A percentile compares a stretch with the other conserved stretches of the same genome.
These are phyloP conservation scores for Pythium dissimile DNA, from an alignment of 352 stramenopile genomes.

Conservation along the genomic window DNA sequence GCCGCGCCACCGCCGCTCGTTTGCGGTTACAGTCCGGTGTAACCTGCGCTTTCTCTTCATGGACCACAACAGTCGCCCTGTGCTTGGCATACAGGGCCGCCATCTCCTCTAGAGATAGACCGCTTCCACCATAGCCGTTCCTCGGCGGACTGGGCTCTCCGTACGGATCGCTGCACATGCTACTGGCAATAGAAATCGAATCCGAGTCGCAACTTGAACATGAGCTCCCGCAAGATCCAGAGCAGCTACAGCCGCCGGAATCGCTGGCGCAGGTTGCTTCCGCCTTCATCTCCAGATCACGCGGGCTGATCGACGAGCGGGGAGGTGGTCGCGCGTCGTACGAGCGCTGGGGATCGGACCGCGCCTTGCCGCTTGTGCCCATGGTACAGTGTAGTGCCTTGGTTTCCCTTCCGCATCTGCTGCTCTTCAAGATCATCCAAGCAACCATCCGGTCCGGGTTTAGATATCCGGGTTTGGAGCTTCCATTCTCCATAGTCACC, in stretches of 20 bases:
- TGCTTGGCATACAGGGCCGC: neutral
- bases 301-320: neutral
- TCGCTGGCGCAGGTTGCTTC: too few relatives aligned
- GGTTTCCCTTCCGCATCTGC: neutral
- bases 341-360: neutral
- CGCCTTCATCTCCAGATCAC: too few relatives aligned
- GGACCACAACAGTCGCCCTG: neutral
- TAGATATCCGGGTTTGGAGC: too few relatives aligned
- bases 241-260: too few relatives aligned
- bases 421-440: slow-evolving; percentile 7
- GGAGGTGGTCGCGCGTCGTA: neutral
- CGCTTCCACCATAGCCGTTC: neutral
- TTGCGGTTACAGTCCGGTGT: too few relatives aligned
- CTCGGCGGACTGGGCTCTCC: slow-evolving; percentile 1
- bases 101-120: too few relatives aligned
- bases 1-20: too few relatives aligned
- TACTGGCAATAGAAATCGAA: neutral
- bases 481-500: too few relatives aligned
- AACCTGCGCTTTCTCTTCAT: neutral
- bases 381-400: neutral
- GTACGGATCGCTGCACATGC: neutral
- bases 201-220: slow-evolving; percentile 7
- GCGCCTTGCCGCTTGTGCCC: neutral
- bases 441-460: too few relatives aligned
- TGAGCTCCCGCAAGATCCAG: neutral